These are phyloP conservation scores for Arctostaphylos glauca DNA, from an alignment of 148 eudicot species.

Conservation along the genomic window DNA sequence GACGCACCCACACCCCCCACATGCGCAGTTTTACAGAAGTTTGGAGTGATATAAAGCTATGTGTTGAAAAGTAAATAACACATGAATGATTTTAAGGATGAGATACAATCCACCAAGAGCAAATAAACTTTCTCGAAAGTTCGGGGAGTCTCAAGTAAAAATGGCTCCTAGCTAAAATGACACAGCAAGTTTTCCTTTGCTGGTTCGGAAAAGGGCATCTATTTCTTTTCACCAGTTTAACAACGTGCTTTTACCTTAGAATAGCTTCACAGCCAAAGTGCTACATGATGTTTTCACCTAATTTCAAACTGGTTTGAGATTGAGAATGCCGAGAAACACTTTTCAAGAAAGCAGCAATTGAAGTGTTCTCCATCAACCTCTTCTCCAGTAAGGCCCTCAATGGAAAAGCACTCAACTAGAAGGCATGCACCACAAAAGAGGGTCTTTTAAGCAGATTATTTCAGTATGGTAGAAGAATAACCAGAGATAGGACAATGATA, in stretches of 20 bases:
- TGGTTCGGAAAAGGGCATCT: not conserved
- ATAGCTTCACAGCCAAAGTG: not conserved
- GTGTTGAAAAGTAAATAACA: not conserved
- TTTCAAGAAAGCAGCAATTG: not conserved
- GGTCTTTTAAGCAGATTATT: conserved; percentile 4
- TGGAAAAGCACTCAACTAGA: not conserved
- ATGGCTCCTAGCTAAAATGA: not conserved
- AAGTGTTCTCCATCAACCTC: not conserved
- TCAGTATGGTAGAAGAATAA: not conserved
- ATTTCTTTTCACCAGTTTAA: not conserved
- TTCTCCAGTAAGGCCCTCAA: not conserved
- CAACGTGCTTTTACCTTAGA: not conserved
- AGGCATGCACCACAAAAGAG: not conserved
- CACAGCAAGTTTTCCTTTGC: not conserved
- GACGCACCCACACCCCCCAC: not conserved
- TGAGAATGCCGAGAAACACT: not conserved
- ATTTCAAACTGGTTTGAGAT: not conserved
- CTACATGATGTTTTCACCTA: not conserved
- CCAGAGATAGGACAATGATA: not conserved
- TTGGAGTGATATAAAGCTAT: not conserved
- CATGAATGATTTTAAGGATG: not conserved
- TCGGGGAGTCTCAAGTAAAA: not conserved
- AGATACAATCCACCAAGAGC: not conserved
- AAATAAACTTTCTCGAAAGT: not conserved
- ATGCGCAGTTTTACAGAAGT: not conserved